phyloP scores from a whole-genome alignment of 2,329 filamentous ascomycete species.

The Clarireedia sp. region DNA sequence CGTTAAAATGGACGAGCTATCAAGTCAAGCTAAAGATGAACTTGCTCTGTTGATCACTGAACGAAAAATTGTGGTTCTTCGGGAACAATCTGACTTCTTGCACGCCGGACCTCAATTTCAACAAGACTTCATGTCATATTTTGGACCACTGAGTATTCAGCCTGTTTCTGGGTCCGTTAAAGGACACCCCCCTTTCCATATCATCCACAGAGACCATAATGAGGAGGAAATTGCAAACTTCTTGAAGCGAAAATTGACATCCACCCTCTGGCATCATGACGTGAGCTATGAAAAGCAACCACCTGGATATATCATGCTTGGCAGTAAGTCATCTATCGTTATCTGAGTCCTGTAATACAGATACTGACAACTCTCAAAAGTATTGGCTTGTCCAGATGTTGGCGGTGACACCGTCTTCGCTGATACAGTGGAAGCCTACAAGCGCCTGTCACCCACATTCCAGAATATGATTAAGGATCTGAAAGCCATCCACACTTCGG shows the following conservation, averaged over 20 bases:
- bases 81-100: conserved; percentile 40
- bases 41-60: conserved; percentile 36
- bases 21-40: conserved; percentile 33
- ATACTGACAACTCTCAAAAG: neutral
- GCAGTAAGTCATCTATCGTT: conserved; percentile 19
- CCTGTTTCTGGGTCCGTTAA: conserved; percentile 60
- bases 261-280: conserved; percentile 61
- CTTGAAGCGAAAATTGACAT: conserved; percentile 55
- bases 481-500: conserved; percentile 54
- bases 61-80: conserved; percentile 40
- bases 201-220: conserved; percentile 60
- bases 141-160: conserved; percentile 58
- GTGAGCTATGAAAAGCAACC: conserved; percentile 64
- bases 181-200: conserved; percentile 50
- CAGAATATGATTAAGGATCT: conserved; percentile 45
- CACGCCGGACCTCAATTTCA: conserved; percentile 55
- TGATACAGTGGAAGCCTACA: conserved; percentile 59
- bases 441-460: conserved; percentile 30
- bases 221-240: conserved; percentile 50
- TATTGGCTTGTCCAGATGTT: conserved; percentile 33
- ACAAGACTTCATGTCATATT: conserved; percentile 52
- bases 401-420: conserved; percentile 69
- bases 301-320: conserved; percentile 58
- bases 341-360: neutral
- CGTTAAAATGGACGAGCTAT: conserved; percentile 33